Conservation (phyloP, 2,329 filamentous ascomycete genomes). For the Exophiala mesophila region DNA sequence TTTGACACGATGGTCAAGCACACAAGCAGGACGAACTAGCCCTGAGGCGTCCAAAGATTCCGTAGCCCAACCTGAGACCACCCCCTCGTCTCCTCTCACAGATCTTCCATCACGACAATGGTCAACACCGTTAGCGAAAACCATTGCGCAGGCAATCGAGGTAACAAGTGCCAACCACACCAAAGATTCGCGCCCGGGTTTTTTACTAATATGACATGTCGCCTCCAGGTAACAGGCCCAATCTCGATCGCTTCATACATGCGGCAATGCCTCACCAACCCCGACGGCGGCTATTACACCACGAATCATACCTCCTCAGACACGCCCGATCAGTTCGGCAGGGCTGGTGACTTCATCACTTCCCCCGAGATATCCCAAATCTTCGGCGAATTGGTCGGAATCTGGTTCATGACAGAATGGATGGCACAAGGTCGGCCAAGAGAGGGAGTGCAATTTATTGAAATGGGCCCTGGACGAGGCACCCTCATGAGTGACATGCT, state of each 20-base stretch:
- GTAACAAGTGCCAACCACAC: constrained; percentile 45
- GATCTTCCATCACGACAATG: constrained; percentile 55
- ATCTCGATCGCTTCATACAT: constrained; percentile 91
- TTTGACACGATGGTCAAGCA: not conserved
- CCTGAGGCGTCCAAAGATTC: not conserved
- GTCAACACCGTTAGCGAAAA: constrained; percentile 89
- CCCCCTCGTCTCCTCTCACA: not conserved
- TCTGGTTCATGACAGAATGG: constrained; percentile 97
- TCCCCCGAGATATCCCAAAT: constrained; percentile 96
- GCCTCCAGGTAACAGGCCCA: constrained; percentile 69
- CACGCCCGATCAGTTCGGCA: constrained; percentile 77
- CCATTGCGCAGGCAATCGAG: constrained; percentile 78
- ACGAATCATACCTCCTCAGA: constrained; percentile 53
- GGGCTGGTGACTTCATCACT: constrained; percentile 90
- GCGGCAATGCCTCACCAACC: constrained; percentile 95
- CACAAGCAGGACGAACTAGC: not conserved
- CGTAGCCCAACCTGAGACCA: not conserved
- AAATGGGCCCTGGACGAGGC: constrained; percentile 88
- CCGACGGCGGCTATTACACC: constrained; percentile 91
- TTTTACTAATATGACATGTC: constrained; percentile 1
- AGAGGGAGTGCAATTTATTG: constrained; percentile 78
- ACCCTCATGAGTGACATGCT: constrained; percentile 97
- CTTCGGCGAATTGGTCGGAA: constrained; percentile 87
- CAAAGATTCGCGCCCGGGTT: no score
- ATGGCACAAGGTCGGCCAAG: constrained; percentile 75